Evolutionary conservation across 208 protist species (phyloP), one percentile per base, ranked within the genome.

Genomic region (Acanthamoeba rhysodes): DNA sequence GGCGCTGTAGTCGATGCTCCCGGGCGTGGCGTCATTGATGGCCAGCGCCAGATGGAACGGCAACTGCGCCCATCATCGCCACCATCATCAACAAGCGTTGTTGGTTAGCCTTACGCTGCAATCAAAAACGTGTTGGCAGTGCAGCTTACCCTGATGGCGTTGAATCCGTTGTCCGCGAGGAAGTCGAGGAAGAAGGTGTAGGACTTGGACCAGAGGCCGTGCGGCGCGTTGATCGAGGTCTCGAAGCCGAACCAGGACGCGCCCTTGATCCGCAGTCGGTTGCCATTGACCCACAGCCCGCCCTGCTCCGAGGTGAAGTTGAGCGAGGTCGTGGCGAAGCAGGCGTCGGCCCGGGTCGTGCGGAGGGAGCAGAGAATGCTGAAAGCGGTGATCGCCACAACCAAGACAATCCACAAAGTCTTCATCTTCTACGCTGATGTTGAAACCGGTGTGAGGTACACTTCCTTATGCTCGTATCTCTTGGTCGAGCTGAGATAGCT

Each of bases 41-140:
- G 96, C 80, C 37, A 96, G 76, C 34, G 93, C 68, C 29, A 95
- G 64, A 29, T 59, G 72, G 48, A 96, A 96, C 50, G 95, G 96
- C 50, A 96, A 68, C 45, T n/a, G 34, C 18, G 91, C 5, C 45
- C 45, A 50, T 50, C 45, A 50, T 50, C 45, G 4, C 3, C 41
- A 41, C 37, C 37, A 41, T 41, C 37, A 41, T n/a, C n/a, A n/a
- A 41, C 37, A 4, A 41, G 41, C 41, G 45, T 50, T 50, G 45
- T 50, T 50, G 45, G 12, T 50, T 50, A 50, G 45, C 45, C 12
- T 45, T 10, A 2, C 2, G 9, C 41, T 45, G 3, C 41, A 45
- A 37, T 90, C 10, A 96, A n/a, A 41, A 90, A 95, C 8, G 34
- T 93, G 57, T 94, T 76, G 5, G 95, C 18, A 29, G 16, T 9